A percentile compares a stretch with the other conserved stretches of the same genome.
Evolutionary conservation across 805 yeast species (phyloP).

Genomic region (Candida piceae): DNA sequence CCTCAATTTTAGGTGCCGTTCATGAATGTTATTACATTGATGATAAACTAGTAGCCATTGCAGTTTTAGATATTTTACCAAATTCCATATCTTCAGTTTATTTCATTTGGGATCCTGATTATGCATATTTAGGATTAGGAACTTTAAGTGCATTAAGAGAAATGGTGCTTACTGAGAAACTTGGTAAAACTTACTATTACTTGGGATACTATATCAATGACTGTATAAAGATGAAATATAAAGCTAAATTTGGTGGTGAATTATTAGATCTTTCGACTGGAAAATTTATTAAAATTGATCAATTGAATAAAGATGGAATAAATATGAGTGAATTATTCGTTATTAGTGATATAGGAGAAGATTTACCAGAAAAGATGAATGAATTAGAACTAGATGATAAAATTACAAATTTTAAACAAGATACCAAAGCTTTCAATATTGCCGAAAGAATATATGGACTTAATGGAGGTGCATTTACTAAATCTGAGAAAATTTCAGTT

Average conservation of each 20-base stretch:
- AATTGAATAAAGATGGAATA: slow-evolving; percentile 21
- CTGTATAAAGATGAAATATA: slow-evolving; percentile 79
- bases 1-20: slow-evolving; percentile 47
- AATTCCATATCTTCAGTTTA: slow-evolving; percentile 76
- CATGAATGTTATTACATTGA: slow-evolving; percentile 77
- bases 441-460: slow-evolving; percentile 38
- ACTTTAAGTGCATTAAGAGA: slow-evolving; percentile 74
- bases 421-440: slow-evolving; percentile 8
- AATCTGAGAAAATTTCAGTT: slow-evolving; percentile 5
- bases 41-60: slow-evolving; percentile 62
- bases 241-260: slow-evolving; percentile 74
- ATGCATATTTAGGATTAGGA: slow-evolving; percentile 64
- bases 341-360: slow-evolving; percentile 3
- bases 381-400: slow-evolving; percentile 11
- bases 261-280: slow-evolving; percentile 51
- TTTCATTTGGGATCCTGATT: slow-evolving; percentile 84
- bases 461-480: slow-evolving; percentile 25
- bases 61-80: slow-evolving; percentile 74
- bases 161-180: slow-evolving; percentile 44
- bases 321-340: slow-evolving; percentile 22
- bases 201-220: slow-evolving; percentile 78
- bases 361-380: slow-evolving; percentile 8
- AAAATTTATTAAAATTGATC: slow-evolving; percentile 36
- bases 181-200: slow-evolving; percentile 56
- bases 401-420: not conserved